Evolutionary conservation across 805 yeast genomes (phyloP).

Genomic region (Suhomyces prunicola): DNA sequence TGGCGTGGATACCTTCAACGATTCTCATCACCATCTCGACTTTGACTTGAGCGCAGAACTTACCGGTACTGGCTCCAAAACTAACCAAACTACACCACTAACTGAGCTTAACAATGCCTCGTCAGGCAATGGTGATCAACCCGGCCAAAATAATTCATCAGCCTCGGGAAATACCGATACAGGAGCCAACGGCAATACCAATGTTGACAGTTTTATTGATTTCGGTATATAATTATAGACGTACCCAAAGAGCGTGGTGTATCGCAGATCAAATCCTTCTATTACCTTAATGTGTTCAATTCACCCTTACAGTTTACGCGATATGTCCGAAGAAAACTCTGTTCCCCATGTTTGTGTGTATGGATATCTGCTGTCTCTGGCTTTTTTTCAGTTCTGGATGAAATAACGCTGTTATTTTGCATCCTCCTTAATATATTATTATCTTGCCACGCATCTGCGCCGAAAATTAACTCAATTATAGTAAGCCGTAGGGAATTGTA

Average conservation of each 20-base stretch:
- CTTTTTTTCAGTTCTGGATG: background rate
- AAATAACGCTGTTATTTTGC: background rate
- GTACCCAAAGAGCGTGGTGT: background rate
- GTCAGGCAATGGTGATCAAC: background rate
- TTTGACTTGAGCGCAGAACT: conserved; percentile 10
- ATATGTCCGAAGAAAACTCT: background rate
- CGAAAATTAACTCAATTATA: background rate
- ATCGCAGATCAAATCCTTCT: background rate
- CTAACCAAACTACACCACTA: background rate
- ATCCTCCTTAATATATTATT: background rate
- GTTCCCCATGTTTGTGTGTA: background rate
- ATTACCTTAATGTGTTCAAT: background rate
- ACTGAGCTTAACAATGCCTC: background rate
- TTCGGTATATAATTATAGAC: conserved; percentile 7
- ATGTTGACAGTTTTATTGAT: conserved; percentile 22
- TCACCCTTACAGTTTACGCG: background rate
- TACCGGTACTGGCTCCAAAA: conserved; percentile 5
- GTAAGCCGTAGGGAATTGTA: background rate
- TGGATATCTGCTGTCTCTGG: background rate
- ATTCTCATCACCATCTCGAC: conserved; percentile 6
- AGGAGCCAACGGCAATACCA: conserved; percentile 9
- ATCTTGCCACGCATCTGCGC: background rate
- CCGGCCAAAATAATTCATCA: background rate
- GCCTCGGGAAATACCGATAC: conserved; percentile 1
- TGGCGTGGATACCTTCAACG: background rate